Percentiles rank a stretch among this genome's conserved stretches.
Evolutionary conservation across 2,329 filamentous ascomycete genomes (phyloP).

Genomic region (Fusarium buxicola): DNA sequence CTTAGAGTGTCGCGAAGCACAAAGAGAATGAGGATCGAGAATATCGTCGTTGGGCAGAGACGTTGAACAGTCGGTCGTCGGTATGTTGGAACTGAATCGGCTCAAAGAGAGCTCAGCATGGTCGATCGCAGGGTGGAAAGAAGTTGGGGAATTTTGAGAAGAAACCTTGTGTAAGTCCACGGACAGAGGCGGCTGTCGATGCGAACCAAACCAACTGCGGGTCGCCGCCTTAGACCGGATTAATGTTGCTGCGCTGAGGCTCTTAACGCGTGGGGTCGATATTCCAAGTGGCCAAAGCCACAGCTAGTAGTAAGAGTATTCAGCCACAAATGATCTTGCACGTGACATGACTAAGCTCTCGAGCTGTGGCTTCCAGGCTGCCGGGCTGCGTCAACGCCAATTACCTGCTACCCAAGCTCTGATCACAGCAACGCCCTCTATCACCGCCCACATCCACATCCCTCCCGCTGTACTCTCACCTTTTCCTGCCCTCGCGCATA

Average conservation of each 20-base stretch:
- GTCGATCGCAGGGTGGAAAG: constrained; percentile 21
- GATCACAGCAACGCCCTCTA: constrained; percentile 33
- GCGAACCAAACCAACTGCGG: constrained; percentile 32
- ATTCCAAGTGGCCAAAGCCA: constrained; percentile 16
- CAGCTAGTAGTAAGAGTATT: constrained; percentile 11
- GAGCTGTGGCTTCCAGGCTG: constrained; percentile 48
- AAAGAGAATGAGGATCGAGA: constrained; percentile 16
- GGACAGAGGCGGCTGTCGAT: constrained; percentile 35
- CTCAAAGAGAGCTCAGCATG: constrained; percentile 43
- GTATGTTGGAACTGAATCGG: constrained; percentile 12
- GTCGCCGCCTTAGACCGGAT: constrained; percentile 42
- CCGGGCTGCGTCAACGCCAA: constrained; percentile 52
- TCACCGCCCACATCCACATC: constrained; percentile 28
- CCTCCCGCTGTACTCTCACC: constrained; percentile 6
- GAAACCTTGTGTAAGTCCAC: constrained; percentile 39
- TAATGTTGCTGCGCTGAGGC: constrained; percentile 47
- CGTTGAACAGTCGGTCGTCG: neutral
- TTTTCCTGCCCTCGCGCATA: neutral
- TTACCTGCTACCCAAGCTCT: constrained; percentile 43
- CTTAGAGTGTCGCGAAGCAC: constrained; percentile 30
- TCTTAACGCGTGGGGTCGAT: neutral
- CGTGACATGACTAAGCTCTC: constrained; percentile 48
- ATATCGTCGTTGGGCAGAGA: constrained; percentile 5
- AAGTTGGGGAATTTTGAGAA: constrained; percentile 30
- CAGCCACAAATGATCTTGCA: constrained; percentile 34